phyloP scores from a whole-genome alignment of 805 yeast species.

The Saccharomycopsis sp. region DNA sequence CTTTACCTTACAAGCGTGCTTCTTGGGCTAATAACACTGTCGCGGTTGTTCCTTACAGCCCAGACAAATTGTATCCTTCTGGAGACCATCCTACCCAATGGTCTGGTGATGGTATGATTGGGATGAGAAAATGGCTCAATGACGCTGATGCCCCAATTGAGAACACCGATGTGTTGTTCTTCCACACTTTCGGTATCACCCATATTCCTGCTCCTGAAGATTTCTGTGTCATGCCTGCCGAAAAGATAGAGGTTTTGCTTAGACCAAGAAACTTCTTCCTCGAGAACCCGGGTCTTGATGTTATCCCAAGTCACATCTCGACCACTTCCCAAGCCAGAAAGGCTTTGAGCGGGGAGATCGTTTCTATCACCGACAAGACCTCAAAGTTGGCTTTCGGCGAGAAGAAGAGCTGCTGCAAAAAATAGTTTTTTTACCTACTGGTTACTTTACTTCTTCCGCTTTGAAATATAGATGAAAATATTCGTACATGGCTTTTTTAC shows the following conservation, averaged over 20 bases:
- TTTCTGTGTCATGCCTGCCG: constrained; percentile 86
- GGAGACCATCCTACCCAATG: constrained; percentile 74
- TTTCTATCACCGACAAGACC: constrained; percentile 38
- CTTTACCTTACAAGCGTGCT: constrained; percentile 73
- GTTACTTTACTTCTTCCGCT: too few relatives aligned
- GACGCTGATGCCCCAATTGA: constrained; percentile 52
- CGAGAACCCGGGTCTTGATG: constrained; percentile 72
- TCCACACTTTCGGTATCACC: constrained; percentile 79
- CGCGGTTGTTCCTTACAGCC: constrained; percentile 58
- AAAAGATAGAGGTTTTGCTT: constrained; percentile 64
- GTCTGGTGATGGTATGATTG: constrained; percentile 61
- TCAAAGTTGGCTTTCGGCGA: constrained; percentile 44
- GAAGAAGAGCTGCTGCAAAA: constrained; percentile 21
- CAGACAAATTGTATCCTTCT: constrained; percentile 54
- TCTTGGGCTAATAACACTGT: constrained; percentile 68
- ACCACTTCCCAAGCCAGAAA: constrained; percentile 39
- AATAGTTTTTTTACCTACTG: too few relatives aligned
- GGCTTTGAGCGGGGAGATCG: constrained; percentile 34
- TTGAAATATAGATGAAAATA: too few relatives aligned
- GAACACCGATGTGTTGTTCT: constrained; percentile 64
- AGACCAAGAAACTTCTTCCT: constrained; percentile 76
- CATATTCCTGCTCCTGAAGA: constrained; percentile 89
- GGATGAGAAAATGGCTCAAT: constrained; percentile 64
- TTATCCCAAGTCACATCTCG: constrained; percentile 55
- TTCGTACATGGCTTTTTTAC: too few relatives aligned